phyloP scores from a whole-genome alignment of 2,329 filamentous ascomycete genomes.

The Talaromyces funiculosus region DNA sequence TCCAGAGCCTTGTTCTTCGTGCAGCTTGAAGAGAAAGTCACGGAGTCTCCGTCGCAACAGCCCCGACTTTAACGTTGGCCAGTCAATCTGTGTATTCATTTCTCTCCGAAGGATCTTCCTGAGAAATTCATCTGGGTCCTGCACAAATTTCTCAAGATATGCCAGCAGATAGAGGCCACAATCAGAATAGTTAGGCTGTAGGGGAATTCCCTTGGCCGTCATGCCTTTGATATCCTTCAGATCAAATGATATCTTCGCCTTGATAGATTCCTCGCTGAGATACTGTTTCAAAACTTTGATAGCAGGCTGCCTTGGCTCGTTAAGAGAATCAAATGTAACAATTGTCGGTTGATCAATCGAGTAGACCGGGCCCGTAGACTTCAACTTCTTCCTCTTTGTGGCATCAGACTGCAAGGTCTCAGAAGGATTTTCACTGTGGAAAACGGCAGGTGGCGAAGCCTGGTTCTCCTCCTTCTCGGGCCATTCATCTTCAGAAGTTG shows the following conservation, averaged over 20 bases:
- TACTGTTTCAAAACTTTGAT: conserved; percentile 69
- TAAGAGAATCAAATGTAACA: conserved; percentile 82
- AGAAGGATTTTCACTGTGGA: conserved; percentile 16
- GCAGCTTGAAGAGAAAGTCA: conserved; percentile 58
- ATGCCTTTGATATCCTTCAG: conserved; percentile 51
- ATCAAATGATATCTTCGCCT: conserved; percentile 51
- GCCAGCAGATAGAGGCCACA: conserved; percentile 83
- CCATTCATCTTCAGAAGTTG: conserved; percentile 23
- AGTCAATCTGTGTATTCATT: conserved; percentile 52
- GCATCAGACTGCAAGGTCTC: conserved; percentile 11
- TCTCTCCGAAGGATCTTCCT: conserved; percentile 60
- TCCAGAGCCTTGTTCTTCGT: conserved; percentile 50
- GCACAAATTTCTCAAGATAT: conserved; percentile 77
- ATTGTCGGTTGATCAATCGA: conserved; percentile 60
- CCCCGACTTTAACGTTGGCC: conserved; percentile 50
- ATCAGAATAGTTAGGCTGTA: conserved; percentile 78
- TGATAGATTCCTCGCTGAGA: conserved; percentile 64
- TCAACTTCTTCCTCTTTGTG: conserved; percentile 21
- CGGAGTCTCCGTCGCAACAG: conserved; percentile 62
- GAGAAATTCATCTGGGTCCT: conserved; percentile 66
- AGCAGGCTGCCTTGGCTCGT: conserved; percentile 57
- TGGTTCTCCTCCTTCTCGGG: conserved; percentile 27
- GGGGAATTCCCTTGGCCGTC: conserved; percentile 69
- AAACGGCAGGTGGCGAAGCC: conserved; percentile 13
- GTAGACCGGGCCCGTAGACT: conserved; percentile 28